Base-by-base conservation (phyloP, 1,139 yeast genomes). In the Candida mesenterica region DNA sequence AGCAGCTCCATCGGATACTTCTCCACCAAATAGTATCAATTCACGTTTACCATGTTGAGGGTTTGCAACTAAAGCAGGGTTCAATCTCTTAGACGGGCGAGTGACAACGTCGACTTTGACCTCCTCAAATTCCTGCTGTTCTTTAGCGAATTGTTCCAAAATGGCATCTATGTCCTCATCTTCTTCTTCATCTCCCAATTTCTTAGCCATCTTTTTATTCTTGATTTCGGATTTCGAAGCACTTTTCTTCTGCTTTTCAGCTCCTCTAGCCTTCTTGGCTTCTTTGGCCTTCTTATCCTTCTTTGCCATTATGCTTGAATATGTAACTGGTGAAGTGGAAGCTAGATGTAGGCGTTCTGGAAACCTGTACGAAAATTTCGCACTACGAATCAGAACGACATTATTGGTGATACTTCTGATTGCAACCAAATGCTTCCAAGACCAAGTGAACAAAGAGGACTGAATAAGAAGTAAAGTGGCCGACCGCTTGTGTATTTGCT, bases 21-120 rank as follows among this genome's bases (percentile, higher is more conserved):
- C 98, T 49, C 98, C 98, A 31, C 97, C 97, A 65, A 90, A 92
- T 39, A 92, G 59, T 16, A 89, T 55, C 41, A 92, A 63, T 57
- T 92, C 98, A 23, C 78, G 68, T 50, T 82, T 82, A 1, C 87
- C 86, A 45, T 83, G 88, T 10, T 73, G 62, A 2, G 96, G 95
- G 45, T 79, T 81, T 0, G 94, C 75, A 12, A 85, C 80, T 72
- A 90, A 64, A 0, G 92, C 66, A 0, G 94, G 78, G 53, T 84
- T 88, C 39, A 85, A 69, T 44, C 97, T 68, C 43, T 72, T 79
- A 1, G 77, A 54, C 1, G 97, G 97, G 34, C 75, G 73, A 1
- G 57, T 58, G 24, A 79, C 73, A 1, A 72, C 61, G 15, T 78
- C 82, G 12, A 88, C 65, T 24, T 72, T 72, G 26, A 92, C 78